Conservation (phyloP, 768 basidiomycete species). For the Gloeophyllum trabeum region DNA sequence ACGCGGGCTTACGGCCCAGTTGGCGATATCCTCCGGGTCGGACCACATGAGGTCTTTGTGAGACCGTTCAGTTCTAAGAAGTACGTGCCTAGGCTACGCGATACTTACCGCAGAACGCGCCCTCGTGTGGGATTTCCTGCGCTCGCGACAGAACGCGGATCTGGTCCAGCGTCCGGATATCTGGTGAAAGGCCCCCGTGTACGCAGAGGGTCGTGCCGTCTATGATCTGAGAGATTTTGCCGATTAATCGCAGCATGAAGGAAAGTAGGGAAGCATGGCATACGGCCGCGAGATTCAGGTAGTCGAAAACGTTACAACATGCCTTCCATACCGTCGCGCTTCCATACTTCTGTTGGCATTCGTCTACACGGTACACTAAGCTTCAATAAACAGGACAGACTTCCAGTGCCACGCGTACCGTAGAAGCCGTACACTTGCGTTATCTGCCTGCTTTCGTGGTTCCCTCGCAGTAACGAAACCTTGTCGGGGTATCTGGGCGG, state of each 20-base stretch:
- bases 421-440: conserved; percentile 99
- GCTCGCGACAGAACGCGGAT: conserved; percentile 86
- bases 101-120: conserved; percentile 82
- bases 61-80: background rate
- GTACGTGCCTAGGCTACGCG: background rate
- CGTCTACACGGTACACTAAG: conserved; percentile 38
- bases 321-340: conserved; percentile 94
- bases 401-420: conserved; percentile 35
- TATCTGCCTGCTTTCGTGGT: conserved; percentile 95
- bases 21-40: conserved; percentile 89
- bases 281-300: conserved; percentile 88
- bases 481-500: conserved; percentile 75
- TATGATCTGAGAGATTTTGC: conserved; percentile 58
- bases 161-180: conserved; percentile 91
- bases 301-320: conserved; percentile 95
- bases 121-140: conserved; percentile 98
- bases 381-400: background rate
- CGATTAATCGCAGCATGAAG: background rate
- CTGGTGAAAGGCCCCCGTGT: conserved; percentile 92
- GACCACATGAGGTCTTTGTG: conserved; percentile 92
- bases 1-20: conserved; percentile 94
- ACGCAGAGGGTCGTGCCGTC: conserved; percentile 90
- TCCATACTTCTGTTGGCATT: conserved; percentile 97
- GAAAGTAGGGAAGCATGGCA: conserved; percentile 13
- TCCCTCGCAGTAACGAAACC: conserved; percentile 85